Evolutionary conservation across 164 flowering plant species (phyloP), one percentile per base, ranked within the genome.

Genomic region (Stephania yunnanensis): DNA sequence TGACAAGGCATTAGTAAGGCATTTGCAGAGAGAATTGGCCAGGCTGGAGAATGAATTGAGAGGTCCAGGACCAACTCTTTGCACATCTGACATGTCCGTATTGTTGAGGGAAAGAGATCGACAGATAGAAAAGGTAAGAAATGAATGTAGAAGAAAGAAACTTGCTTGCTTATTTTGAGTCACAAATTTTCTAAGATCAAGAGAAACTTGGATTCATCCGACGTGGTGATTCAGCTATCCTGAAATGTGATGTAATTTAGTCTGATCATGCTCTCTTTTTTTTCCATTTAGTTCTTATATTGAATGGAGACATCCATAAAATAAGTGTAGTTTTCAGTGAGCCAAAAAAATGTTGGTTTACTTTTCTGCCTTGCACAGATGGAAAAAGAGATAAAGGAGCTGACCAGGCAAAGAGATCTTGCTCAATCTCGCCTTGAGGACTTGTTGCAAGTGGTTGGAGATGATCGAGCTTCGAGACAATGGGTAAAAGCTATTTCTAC

Each of bases 351-450:
- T 36, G 42, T 66, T 61, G 55, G 15, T 50, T 50, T 50, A 50
- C 12, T 58, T 58, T 52, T 19, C 69, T 75, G 46, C 48, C 19
- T 76, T 73, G 10, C 84, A 66, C 87, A 96, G 99, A 85, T 96
- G 96, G 97, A 89, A 81, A 90, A 87, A 80, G 96, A 91, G 84
- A 86, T 91, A 31, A 82, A 82, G 82, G 96, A 91, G 80, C 81
- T 94, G 74, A 87, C 78, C 19, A 84, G 83, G 84, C 96, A 91
- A 74, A 80, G 93, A 44, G 93, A 94, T 86, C 86, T 92, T 77
- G 94, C 94, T 84, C 88, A 94, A 84, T 92, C 94, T 52, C 89
- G 92, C 65, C 85, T 94, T 80, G 85, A 96, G 79, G 94, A 92
- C 83, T 78, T 92, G 76, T 81, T 91, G 36, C 86, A 74, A 76